A percentile compares a stretch with the other conserved stretches of the same genome.
These are phyloP conservation scores for Calonectria pseudoturangicola DNA, from an alignment of 2,329 filamentous ascomycete genomes.

Conservation along the genomic window DNA sequence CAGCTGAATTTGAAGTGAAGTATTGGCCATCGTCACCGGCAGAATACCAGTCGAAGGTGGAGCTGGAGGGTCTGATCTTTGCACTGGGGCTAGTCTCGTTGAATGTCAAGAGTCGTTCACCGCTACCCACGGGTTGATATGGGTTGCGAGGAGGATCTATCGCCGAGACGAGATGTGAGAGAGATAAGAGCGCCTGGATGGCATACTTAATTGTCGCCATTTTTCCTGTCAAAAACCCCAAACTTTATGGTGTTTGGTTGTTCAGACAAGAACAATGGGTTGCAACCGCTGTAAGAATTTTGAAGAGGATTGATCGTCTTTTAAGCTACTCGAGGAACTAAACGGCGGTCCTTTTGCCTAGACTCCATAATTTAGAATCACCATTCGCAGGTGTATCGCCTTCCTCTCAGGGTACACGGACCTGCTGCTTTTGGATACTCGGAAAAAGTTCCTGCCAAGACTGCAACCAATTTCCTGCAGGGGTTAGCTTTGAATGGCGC, in stretches of 20 bases:
- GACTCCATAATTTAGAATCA: constrained; percentile 25
- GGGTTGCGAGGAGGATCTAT: constrained; percentile 72
- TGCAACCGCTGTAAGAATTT: not conserved
- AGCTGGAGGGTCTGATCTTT: constrained; percentile 66
- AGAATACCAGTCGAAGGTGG: constrained; percentile 74
- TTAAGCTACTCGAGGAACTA: not conserved
- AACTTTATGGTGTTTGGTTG: not conserved
- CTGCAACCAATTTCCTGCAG: constrained; percentile 22
- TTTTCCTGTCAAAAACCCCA: not conserved
- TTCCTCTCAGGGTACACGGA: constrained; percentile 17
- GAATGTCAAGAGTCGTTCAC: constrained; percentile 74
- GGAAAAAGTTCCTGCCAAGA: constrained; percentile 27
- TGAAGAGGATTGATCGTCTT: constrained; percentile 1
- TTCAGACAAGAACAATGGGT: not conserved
- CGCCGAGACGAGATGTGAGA: constrained; percentile 53
- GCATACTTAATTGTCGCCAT: constrained; percentile 18
- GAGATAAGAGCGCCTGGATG: constrained; percentile 29
- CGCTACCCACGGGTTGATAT: constrained; percentile 73
- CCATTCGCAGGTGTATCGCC: constrained; percentile 3
- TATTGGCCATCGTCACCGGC: constrained; percentile 77
- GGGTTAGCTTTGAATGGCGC: constrained; percentile 14
- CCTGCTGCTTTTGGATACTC: constrained; percentile 21
- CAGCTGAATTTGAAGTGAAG: constrained; percentile 70
- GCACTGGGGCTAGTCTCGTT: constrained; percentile 73
- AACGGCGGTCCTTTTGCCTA: not conserved